Base-by-base conservation (phyloP, 805 yeast species). In the Alloascoidea hylecoeti region DNA sequence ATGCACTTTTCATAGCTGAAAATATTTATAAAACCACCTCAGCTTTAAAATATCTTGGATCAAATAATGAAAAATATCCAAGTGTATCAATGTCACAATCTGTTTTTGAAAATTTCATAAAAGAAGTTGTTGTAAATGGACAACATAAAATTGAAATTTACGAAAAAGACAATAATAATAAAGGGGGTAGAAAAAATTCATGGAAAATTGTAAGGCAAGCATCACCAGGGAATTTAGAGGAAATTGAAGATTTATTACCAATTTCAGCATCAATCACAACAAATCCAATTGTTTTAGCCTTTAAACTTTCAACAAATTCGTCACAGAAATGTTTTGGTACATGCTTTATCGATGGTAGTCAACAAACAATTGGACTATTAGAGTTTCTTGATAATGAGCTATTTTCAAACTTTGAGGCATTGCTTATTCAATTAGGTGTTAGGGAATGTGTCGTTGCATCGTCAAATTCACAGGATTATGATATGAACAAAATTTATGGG, bases 351-450 rank as follows among this genome's bases (percentile, higher is more conserved):
- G 95, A 92, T 52, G 72, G 84, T 30, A 75, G 75, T 47, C 64
- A 70, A 35, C 70, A 72, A 42, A 63, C 65, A 19, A 64, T 92
- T 19, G 86, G 92, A 15, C 59, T 86, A 37, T 59, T 78, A 14
- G 94, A 88, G 52, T 80, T 89, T 45, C 70, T 70, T 5, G 99
- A 92, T 53, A 86, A 84, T 50, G 97, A 89, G 36, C 65, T 85
- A 5, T 86, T 72, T 48, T 77, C 95, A 1, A 89, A 88, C 51
- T 56, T 89, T 44, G 97, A 92, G 54, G 77, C 94, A 35, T 65
- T 86, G 37, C 56, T 88, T 41, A 79, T 92, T 46, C 99, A 92
- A 55, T 61, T 86, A 27, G 95, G 95, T 15, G 84, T 86, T 4
- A 83, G 80, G 49, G 98, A 92, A 52, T 77, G 85, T 33, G 52